Base-by-base conservation (phyloP, 2,329 filamentous ascomycete species). In the Colletotrichum horii region DNA sequence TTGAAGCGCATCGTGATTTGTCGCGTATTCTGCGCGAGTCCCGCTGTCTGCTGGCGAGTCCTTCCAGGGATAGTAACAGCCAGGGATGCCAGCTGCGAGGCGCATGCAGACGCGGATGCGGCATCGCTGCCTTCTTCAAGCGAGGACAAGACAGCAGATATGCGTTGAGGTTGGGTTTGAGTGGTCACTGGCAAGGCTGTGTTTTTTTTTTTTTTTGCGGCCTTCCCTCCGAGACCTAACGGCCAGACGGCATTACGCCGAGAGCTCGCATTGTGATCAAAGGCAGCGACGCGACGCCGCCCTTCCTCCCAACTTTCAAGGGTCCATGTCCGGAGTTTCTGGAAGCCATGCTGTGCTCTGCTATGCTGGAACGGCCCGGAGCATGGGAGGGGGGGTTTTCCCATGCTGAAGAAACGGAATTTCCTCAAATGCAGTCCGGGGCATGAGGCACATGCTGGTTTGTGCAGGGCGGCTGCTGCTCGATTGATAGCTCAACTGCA, bases 1-100 rank as follows among this genome's bases (percentile, higher is more conserved):
- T 73, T 75, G 65, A 75, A 65, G 70, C 73, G 64, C 73, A 73
- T 75, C 22, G 16, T 75, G 64, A 75, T 72, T 75, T 75, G 70
- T 75, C 69, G 70, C 58, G 26, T 68, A 30, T 64, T 48, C 43
- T 52, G 73, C 24, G 26, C 64, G 66, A 65, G 64, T 65, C 70
- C 64, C 64, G 70, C 73, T 43, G 43, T 43, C 58, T 38, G 73
- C 70, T 34, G 43, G 34, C 69, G 43, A 52, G 36, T 48, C 36
- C 28, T 30, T 43, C 65, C 34, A 73, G 56, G 34, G 70, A 74
- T 69, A 43, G 70, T 52, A 74, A 43, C 66, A 36, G 14, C 52
- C 66, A 68, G 66, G 66, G 30, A 68, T 68, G 66, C 34, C 52
- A 58, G 61, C 32, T 64, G 58, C 74, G 65, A 74, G 70, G 70